phyloP scores from a whole-genome alignment of 371 early-diverging fungal species.

The Mucor piriformis region DNA sequence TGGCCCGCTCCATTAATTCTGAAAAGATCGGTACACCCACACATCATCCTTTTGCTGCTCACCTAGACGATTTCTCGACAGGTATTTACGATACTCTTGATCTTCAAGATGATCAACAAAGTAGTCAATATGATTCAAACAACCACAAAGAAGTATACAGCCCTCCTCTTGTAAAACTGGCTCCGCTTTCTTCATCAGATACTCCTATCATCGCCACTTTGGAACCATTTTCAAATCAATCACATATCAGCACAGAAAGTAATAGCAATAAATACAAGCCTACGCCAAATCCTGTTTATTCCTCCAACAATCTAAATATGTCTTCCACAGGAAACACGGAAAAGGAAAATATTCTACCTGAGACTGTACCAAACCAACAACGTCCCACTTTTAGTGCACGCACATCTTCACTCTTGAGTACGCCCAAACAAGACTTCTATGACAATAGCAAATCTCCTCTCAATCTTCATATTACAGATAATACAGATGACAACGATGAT shows the following conservation, averaged over 20 bases:
- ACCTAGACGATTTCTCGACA: constrained; percentile 11
- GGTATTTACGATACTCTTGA: constrained; percentile 13
- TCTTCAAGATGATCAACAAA: neutral
- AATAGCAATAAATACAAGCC: constrained; percentile 16
- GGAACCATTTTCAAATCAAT: neutral
- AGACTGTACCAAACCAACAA: constrained; percentile 2
- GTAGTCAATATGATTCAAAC: constrained; percentile 2
- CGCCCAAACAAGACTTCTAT: neutral
- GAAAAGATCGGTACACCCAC: neutral
- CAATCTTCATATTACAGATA: neutral
- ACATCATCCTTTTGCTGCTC: neutral
- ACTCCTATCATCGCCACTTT: neutral
- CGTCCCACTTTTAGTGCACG: neutral
- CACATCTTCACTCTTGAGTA: constrained; percentile 3
- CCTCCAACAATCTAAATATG: neutral
- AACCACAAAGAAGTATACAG: constrained; percentile 1
- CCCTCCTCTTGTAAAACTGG: constrained; percentile 1
- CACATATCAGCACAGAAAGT: neutral
- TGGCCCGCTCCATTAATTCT: neutral
- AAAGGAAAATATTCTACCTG: neutral
- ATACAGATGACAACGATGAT: constrained; percentile 5
- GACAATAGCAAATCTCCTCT: neutral
- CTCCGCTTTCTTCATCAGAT: constrained; percentile 1
- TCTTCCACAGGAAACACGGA: neutral
- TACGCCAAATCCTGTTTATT: constrained; percentile 20